Base-by-base conservation (phyloP, 495 filamentous ascomycete species). In the Daldinia childiae region DNA sequence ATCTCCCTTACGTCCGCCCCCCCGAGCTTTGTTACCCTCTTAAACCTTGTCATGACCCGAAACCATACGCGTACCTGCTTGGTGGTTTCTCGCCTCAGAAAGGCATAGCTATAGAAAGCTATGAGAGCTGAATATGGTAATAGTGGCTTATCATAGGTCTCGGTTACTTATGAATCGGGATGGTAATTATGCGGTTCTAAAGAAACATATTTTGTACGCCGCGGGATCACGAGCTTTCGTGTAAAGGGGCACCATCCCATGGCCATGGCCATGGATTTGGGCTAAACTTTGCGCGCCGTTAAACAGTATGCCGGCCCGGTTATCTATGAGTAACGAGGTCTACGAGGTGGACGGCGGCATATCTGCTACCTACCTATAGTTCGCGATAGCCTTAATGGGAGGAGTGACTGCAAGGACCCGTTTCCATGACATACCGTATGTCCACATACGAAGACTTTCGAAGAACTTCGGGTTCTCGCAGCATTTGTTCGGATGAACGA, bases 241-340 rank as follows among this genome's bases (percentile, higher is more conserved):
- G 62, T 64, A 67, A 63, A 58, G 51, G 30, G 19, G 17, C 39
- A 45, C 17, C 11, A 69, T 77, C 71, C 76, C 76, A 68, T 60
- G 64, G 41, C 76, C 76, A 68, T 60, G 64, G 41, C 76, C 76
- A 64, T 77, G 76, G 76, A 61, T 71, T 67, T 61, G 76, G 76
- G 73, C 54, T 57, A 62, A 68, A 64, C 56, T 52, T 72, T 72
- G 64, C 59, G 62, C 60, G 71, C 70, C 76, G 73, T 77, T 72
- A 57, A 68, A 76, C 75, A 71, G 66, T 27, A 50, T 51, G 36
- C 39, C 64, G 62, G 64, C 24, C 68, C 51, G 60, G 63, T 64
- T 27, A 30, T 64, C 27, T 58, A 45, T 71, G 43, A 34, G 39
- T 52, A 39, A 58, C 30, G 41, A 56, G 56, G 50, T 63, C 57